Conservation (phyloP, 768 basidiomycete genomes). For the Tulasnella sp. region DNA sequence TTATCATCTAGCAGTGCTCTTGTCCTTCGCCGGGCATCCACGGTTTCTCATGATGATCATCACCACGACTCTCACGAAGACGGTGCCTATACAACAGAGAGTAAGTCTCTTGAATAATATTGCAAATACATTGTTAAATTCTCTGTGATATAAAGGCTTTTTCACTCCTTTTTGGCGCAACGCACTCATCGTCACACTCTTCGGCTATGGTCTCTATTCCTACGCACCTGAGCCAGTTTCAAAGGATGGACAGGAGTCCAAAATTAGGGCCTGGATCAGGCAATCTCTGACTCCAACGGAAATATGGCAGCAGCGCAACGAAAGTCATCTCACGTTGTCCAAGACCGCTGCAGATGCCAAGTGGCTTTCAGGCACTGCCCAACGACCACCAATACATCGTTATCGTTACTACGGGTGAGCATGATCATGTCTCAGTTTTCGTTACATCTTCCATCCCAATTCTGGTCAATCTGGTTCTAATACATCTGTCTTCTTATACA, state of each 20-base stretch:
- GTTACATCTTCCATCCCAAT: not conserved
- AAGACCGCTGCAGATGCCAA: slow-evolving; percentile 34
- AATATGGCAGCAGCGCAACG: slow-evolving; percentile 43
- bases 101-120: not conserved
- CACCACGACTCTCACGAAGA: not conserved
- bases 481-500: slow-evolving; percentile 23
- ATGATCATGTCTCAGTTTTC: not conserved
- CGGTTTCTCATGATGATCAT: not conserved
- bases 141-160: slow-evolving; percentile 38
- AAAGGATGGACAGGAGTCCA: slow-evolving; percentile 38
- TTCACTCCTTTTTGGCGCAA: slow-evolving; percentile 54
- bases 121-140: not conserved
- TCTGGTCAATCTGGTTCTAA: slow-evolving; percentile 5
- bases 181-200: slow-evolving; percentile 38
- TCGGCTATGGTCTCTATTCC: slow-evolving; percentile 47
- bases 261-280: slow-evolving; percentile 53
- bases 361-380: slow-evolving; percentile 33
- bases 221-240: slow-evolving; percentile 42
- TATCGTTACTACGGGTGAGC: slow-evolving; percentile 66
- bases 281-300: slow-evolving; percentile 41
- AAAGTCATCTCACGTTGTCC: slow-evolving; percentile 41
- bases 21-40: not conserved
- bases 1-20: no score
- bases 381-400: slow-evolving; percentile 40
- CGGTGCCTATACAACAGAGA: not conserved